Evolutionary conservation across 2,329 filamentous ascomycete species (phyloP).

Genomic region (Cordyceps pruinosa): DNA sequence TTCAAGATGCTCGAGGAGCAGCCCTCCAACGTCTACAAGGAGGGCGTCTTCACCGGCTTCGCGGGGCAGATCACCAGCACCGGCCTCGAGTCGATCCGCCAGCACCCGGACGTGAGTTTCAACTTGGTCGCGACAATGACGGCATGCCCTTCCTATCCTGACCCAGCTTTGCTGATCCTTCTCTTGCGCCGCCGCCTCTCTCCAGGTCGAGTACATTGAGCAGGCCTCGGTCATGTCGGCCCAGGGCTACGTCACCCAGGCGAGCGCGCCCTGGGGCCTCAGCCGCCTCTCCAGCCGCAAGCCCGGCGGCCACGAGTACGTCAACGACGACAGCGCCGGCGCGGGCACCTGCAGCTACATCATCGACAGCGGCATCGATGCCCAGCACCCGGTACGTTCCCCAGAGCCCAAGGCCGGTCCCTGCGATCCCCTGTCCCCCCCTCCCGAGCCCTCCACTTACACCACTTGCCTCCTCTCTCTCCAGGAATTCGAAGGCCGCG

Average conservation of each 20-base stretch:
- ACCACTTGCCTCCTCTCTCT: not conserved
- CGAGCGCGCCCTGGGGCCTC: slow-evolving; percentile 28
- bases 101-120: slow-evolving; percentile 14
- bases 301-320: slow-evolving; percentile 19
- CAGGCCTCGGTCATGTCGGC: slow-evolving; percentile 25
- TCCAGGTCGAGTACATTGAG: slow-evolving; percentile 27
- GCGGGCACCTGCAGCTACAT: slow-evolving; percentile 32
- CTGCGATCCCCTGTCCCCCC: not conserved
- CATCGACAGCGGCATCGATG: slow-evolving; percentile 33
- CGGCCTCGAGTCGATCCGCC: slow-evolving; percentile 14
- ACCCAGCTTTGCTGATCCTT: not conserved
- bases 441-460: not conserved
- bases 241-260: slow-evolving; percentile 22
- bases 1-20: slow-evolving; percentile 13
- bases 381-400: slow-evolving; percentile 25
- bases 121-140: not conserved
- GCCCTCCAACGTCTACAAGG: slow-evolving; percentile 15
- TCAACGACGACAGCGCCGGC: slow-evolving; percentile 27
- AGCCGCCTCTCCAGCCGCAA: slow-evolving; percentile 25
- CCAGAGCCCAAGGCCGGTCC: too few species aligned
- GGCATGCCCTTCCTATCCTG: not conserved
- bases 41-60: slow-evolving; percentile 19
- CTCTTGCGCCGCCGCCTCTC: not conserved
- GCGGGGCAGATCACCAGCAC: slow-evolving; percentile 12
- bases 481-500: slow-evolving; percentile 40